Evolutionary conservation across 371 early-diverging fungal genomes (phyloP).

Genomic region (Mucor irregularis): DNA sequence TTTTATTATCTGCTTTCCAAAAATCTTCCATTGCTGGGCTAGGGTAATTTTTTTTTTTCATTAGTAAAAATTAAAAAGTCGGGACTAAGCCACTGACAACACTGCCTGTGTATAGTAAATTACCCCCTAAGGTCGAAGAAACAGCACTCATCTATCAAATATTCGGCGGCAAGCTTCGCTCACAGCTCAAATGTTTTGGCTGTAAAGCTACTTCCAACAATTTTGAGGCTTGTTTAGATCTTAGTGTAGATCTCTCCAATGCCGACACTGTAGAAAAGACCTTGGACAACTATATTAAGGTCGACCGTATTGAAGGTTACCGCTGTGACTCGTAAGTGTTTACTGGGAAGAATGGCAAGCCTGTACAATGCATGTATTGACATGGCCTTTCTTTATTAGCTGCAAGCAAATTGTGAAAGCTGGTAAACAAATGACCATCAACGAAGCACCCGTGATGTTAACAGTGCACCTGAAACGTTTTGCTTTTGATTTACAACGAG

Average conservation of each 20-base stretch:
- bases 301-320: constrained; percentile 36
- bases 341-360: neutral
- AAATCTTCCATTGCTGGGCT: constrained; percentile 16
- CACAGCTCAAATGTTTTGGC: constrained; percentile 70
- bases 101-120: constrained; percentile 37
- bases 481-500: constrained; percentile 50
- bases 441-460: constrained; percentile 56
- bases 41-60: constrained; percentile 1
- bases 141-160: constrained; percentile 76
- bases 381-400: constrained; percentile 15
- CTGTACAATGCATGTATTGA: too few relatives aligned
- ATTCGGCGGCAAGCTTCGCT: constrained; percentile 84
- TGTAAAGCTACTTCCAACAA: constrained; percentile 81
- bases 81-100: neutral
- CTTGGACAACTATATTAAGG: constrained; percentile 66
- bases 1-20: constrained; percentile 64
- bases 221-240: constrained; percentile 74
- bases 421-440: constrained; percentile 76
- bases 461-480: constrained; percentile 65
- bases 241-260: constrained; percentile 75
- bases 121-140: constrained; percentile 70
- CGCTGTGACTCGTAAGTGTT: constrained; percentile 35
- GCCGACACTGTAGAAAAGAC: constrained; percentile 66
- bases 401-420: constrained; percentile 75
- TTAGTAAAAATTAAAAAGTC: neutral